Evolutionary conservation across 441 rosid species (phyloP).

Genomic region (Bocquillonia castaneifolia): DNA sequence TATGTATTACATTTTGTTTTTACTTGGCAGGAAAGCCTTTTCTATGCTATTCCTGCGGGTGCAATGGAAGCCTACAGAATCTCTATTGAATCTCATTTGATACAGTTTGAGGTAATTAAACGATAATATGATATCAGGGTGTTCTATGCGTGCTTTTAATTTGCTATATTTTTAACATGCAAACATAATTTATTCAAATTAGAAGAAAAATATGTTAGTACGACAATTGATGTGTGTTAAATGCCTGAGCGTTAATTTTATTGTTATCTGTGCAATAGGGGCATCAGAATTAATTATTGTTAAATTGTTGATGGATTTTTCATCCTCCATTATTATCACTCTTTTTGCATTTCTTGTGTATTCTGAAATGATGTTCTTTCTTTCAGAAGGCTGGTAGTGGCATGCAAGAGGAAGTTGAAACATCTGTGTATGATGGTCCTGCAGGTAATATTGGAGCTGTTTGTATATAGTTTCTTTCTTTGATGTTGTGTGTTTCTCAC

Average conservation of each 20-base stretch:
- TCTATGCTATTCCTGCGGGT: conserved; percentile 82
- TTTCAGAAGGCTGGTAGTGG: conserved; percentile 70
- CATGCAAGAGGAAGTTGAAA: conserved; percentile 85
- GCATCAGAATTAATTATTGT: background rate
- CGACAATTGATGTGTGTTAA: too few species aligned
- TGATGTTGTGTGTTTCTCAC: conserved; percentile 27
- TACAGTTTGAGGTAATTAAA: conserved; percentile 58
- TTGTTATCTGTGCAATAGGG: background rate
- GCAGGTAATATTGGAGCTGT: conserved; percentile 51
- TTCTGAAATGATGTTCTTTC: conserved; percentile 4
- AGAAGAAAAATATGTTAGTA: too few species aligned
- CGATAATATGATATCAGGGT: conserved; percentile 12
- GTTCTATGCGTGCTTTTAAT: conserved; percentile 10
- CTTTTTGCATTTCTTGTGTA: conserved; percentile 15
- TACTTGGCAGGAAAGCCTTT: conserved; percentile 81
- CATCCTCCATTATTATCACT: background rate
- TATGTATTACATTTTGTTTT: conserved; percentile 15
- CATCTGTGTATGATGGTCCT: conserved; percentile 59
- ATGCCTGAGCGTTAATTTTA: too few species aligned
- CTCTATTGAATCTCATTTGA: conserved; percentile 74
- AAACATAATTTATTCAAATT: background rate
- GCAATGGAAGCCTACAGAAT: conserved; percentile 75
- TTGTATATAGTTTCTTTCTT: conserved; percentile 22
- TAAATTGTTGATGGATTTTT: background rate
- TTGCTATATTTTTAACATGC: conserved; percentile 1